These are phyloP conservation scores for Austroboletus rostrupii DNA, from an alignment of 1,284 basidiomycete species.

Conservation along the genomic window DNA sequence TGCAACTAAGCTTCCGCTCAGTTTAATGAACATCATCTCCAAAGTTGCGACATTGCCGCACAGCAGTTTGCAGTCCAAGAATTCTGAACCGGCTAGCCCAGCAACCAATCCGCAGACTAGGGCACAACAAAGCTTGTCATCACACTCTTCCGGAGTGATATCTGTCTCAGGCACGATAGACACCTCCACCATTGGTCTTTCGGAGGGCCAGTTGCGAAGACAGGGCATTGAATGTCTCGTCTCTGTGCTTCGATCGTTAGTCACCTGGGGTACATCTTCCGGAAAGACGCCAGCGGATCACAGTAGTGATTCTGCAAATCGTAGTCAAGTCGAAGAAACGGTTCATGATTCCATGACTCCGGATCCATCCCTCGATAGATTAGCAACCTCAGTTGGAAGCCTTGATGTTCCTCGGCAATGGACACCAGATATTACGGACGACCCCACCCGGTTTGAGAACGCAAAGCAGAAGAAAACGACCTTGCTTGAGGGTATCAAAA, in stretches of 20 bases:
- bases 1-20: slow-evolving; percentile 29
- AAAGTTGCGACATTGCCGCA: slow-evolving; percentile 80
- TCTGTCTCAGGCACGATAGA: slow-evolving; percentile 66
- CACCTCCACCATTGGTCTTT: slow-evolving; percentile 60
- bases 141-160: slow-evolving; percentile 66
- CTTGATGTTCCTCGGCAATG: slow-evolving; percentile 55
- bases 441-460: slow-evolving; percentile 91
- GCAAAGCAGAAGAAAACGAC: slow-evolving; percentile 98
- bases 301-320: slow-evolving; percentile 37
- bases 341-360: slow-evolving; percentile 49
- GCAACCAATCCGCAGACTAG: slow-evolving; percentile 53
- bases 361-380: slow-evolving; percentile 51
- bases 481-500: slow-evolving; percentile 91
- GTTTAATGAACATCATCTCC: slow-evolving; percentile 90
- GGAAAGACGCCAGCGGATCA: slow-evolving; percentile 49
- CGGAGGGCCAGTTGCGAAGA: slow-evolving; percentile 80
- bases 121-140: slow-evolving; percentile 43
- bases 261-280: slow-evolving; percentile 78
- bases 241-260: slow-evolving; percentile 81
- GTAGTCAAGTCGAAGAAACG: slow-evolving; percentile 49
- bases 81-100: slow-evolving; percentile 57
- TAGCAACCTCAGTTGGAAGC: slow-evolving; percentile 41
- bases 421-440: slow-evolving; percentile 80
- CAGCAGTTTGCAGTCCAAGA: slow-evolving; percentile 48
- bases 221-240: slow-evolving; percentile 91